phyloP scores from a whole-genome alignment of 176 grass and related monocot genomes.

The Poa pratensis region DNA sequence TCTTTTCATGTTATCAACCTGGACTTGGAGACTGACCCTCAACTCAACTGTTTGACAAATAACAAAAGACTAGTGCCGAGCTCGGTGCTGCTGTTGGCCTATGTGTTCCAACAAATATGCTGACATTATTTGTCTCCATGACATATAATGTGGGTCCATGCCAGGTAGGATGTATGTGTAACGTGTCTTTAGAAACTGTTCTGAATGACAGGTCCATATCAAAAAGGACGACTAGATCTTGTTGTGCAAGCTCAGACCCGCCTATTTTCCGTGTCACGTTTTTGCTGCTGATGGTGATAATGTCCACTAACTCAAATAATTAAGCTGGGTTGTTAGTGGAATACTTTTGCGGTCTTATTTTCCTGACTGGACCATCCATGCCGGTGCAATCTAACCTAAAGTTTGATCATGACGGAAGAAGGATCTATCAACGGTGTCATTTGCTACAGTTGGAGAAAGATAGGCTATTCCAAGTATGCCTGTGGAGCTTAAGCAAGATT shows the following conservation, averaged over 20 bases:
- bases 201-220: constrained; percentile 29
- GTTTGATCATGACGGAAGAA: background rate
- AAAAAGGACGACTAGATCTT: constrained; percentile 27
- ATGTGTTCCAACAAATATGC: constrained; percentile 44
- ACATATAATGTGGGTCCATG: constrained; percentile 15
- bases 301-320: constrained; percentile 26
- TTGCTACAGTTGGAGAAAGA: background rate
- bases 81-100: background rate
- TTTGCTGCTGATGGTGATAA: constrained; percentile 16
- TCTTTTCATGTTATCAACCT: constrained; percentile 21
- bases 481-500: no score
- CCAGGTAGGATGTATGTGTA: constrained; percentile 42
- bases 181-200: constrained; percentile 14
- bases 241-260: constrained; percentile 16
- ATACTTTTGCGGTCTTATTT: background rate
- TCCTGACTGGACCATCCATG: background rate
- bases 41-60: constrained; percentile 32
- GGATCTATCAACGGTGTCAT: background rate
- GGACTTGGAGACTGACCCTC: constrained; percentile 23
- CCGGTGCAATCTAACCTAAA: background rate
- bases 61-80: background rate
- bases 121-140: constrained; percentile 23
- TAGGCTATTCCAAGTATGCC: background rate
- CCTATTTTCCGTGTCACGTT: constrained; percentile 12
- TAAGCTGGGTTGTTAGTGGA: constrained; percentile 2